Conservation (phyloP, 768 basidiomycete species). For the Termitomyces sp. region DNA sequence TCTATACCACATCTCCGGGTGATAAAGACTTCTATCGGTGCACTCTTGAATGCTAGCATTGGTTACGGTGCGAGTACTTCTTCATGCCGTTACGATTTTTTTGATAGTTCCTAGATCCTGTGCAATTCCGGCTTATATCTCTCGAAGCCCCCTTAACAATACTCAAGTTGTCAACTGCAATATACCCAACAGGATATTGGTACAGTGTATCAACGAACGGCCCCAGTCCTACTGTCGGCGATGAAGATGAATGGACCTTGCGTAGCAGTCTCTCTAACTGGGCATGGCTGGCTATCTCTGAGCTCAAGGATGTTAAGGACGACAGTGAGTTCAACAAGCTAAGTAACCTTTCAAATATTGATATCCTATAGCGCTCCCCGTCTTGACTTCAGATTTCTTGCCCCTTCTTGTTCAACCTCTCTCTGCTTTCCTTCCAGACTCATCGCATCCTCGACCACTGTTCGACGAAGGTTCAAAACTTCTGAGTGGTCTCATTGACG, state of each 20-base stretch:
- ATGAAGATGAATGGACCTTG: conserved; percentile 57
- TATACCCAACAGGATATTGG: conserved; percentile 78
- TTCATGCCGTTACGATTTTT: neutral
- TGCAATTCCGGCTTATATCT: conserved; percentile 61
- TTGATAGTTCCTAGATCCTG: conserved; percentile 47
- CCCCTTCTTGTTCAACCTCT: conserved; percentile 58
- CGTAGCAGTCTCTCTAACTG: conserved; percentile 64
- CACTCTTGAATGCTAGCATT: conserved; percentile 71
- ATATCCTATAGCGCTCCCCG: conserved; percentile 36
- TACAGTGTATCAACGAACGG: conserved; percentile 19
- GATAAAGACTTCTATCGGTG: conserved; percentile 72
- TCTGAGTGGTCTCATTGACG: conserved; percentile 42
- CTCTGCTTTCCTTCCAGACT: conserved; percentile 49
- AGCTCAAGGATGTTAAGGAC: conserved; percentile 66
- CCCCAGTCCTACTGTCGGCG: conserved; percentile 16
- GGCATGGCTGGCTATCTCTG: conserved; percentile 73
- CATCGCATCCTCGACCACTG: conserved; percentile 27
- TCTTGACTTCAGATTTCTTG: conserved; percentile 58
- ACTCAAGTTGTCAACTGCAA: conserved; percentile 55
- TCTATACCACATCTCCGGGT: conserved; percentile 62
- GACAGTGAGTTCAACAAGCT: conserved; percentile 41
- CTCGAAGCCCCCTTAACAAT: conserved; percentile 66
- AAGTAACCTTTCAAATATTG: neutral
- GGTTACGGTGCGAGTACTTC: conserved; percentile 53
- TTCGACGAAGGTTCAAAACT: conserved; percentile 35